A percentile compares a stretch with the other conserved stretches of the same genome.
Evolutionary conservation across 768 basidiomycete species (phyloP).

Genomic region (Phanerochaete sordida): DNA sequence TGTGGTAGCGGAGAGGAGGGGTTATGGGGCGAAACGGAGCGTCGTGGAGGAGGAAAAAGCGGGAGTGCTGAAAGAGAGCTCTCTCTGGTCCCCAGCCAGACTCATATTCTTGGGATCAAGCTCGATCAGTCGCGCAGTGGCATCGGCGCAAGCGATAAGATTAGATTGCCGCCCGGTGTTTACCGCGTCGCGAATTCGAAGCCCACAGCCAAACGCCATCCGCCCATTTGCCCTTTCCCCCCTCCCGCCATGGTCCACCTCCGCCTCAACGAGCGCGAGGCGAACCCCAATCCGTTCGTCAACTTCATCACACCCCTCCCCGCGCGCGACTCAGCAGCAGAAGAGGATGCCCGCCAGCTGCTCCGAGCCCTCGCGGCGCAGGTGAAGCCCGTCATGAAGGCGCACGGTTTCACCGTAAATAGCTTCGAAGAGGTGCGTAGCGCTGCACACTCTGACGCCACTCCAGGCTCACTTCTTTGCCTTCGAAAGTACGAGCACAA

Average conservation of each 20-base stretch:
- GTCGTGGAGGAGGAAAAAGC: neutral
- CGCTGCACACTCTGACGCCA: no score
- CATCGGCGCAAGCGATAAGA: neutral
- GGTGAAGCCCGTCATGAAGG: slow-evolving; percentile 80
- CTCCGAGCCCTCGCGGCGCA: slow-evolving; percentile 80
- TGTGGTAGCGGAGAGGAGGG: neutral
- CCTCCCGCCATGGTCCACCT: slow-evolving; percentile 61
- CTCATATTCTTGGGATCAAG: neutral
- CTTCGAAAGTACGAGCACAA: slow-evolving; percentile 89
- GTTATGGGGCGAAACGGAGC: neutral
- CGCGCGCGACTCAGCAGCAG: slow-evolving; percentile 34
- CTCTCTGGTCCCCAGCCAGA: neutral
- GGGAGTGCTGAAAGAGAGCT: neutral
- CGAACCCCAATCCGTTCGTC: slow-evolving; percentile 72
- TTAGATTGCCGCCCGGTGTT: neutral
- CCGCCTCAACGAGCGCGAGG: slow-evolving; percentile 63
- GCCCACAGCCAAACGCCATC: neutral
- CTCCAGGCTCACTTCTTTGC: no score
- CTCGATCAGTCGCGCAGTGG: neutral
- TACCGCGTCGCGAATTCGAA: slow-evolving; percentile 6
- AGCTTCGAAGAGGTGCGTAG: slow-evolving; percentile 71
- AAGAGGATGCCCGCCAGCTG: slow-evolving; percentile 67
- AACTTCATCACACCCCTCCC: slow-evolving; percentile 72
- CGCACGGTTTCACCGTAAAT: slow-evolving; percentile 71
- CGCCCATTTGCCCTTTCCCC: neutral